Evolutionary conservation across 139 green algal genomes (phyloP).

Genomic region (Closterium sp.): DNA sequence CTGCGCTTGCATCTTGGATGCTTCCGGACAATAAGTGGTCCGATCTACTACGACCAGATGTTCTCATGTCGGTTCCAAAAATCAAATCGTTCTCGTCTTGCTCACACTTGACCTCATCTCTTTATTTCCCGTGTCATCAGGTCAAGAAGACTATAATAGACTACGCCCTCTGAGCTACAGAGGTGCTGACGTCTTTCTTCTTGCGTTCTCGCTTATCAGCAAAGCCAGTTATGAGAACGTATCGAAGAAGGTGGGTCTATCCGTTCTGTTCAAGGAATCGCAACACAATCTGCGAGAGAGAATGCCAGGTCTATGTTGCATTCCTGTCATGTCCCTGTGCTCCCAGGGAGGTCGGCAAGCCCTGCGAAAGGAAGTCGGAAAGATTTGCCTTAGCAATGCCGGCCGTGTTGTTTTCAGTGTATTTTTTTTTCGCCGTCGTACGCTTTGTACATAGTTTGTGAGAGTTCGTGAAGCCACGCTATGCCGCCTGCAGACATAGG

Average conservation of each 20-base stretch:
- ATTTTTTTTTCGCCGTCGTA: too few species aligned
- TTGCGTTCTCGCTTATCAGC: conserved; percentile 54
- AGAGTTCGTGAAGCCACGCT: too few species aligned
- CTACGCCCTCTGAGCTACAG: conserved; percentile 52
- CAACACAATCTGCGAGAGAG: background rate
- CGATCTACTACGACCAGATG: background rate
- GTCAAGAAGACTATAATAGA: conserved; percentile 52
- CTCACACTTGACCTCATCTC: background rate
- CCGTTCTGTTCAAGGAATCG: background rate
- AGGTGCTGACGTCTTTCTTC: conserved; percentile 53
- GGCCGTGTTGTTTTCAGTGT: too few species aligned
- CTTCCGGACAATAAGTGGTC: background rate
- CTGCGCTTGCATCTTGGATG: background rate
- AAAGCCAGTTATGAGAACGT: conserved; percentile 56
- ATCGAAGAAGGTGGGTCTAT: conserved; percentile 40
- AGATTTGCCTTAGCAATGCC: too few species aligned
- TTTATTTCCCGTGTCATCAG: conserved; percentile 2
- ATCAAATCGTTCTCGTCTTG: too few species aligned
- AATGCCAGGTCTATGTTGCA: background rate
- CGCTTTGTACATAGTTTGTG: too few species aligned
- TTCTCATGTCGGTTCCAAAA: background rate
- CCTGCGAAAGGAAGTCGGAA: too few species aligned
- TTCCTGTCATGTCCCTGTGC: background rate
- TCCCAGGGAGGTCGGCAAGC: too few species aligned
- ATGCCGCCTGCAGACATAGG: background rate